Base-by-base conservation (phyloP, 345 rosid species). In the Jatropha curcas region DNA sequence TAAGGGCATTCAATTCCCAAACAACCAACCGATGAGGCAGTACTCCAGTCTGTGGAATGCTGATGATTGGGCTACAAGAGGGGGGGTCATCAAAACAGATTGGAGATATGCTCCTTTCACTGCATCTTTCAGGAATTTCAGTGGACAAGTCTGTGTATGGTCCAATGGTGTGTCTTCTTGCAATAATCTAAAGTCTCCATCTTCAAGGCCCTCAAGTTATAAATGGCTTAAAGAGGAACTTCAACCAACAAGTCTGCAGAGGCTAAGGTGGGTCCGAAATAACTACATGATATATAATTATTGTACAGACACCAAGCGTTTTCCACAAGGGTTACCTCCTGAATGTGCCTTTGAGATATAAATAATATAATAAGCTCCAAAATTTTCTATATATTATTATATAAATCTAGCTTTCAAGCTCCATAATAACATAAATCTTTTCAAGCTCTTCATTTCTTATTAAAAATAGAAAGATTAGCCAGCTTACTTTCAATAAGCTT, bases 41-140 rank as follows among this genome's bases (percentile, higher is more conserved):
- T 82, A 87, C 73, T 82, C 87, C 22, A 86, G 86, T 50, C 74
- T 87, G 10, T 87, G 96, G 92, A 86, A 89, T 71, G 92, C 84
- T 35, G 93, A 90, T 65, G 84, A 88, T 53, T 90, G 93, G 96
- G 91, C 91, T 3, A 90, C 96, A 0, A 83, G 92, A 60, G 93
- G 93, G 43, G 93, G 96, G 2, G 83, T 82, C 11, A 85, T 88
- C 13, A 90, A 90, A 81, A 87, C 72, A 0, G 89, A 90, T 55
- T 90, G 92, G 86, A 68, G 84, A 7, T 52, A 80, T 33, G 86
- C 91, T 60, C 92, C 92, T 3, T 86, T 88, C 81, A 84, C 82
- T 2, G 88, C 89, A 55, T 84, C 81, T 10, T 87, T 65, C 73
- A 80, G 79, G 74, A 80, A 84, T 70, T 87, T 74, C 74, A 70